Percentiles rank a stretch among this genome's conserved stretches.
These are phyloP conservation scores for Spathaspora sp. DNA, from an alignment of 1,139 yeast species.

Conservation along the genomic window DNA sequence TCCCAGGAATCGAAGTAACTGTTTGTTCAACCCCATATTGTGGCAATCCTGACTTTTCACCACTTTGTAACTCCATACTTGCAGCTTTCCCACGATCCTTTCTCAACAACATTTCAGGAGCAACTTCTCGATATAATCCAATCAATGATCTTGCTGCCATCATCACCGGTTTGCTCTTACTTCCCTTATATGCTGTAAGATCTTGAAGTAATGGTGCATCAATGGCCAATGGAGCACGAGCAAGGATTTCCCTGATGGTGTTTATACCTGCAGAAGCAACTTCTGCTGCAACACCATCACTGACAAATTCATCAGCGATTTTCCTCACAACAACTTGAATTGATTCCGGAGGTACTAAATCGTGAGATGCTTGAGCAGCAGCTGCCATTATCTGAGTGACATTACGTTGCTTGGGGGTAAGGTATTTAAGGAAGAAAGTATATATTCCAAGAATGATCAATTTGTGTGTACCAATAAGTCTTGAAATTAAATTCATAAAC, in stretches of 20 bases:
- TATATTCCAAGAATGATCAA: slow-evolving; percentile 85
- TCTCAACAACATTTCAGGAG: slow-evolving; percentile 89
- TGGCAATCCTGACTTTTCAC: slow-evolving; percentile 46
- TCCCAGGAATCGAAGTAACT: slow-evolving; percentile 77
- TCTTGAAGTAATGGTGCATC: slow-evolving; percentile 86
- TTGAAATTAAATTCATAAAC: slow-evolving; percentile 80
- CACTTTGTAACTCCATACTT: slow-evolving; percentile 70
- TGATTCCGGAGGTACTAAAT: slow-evolving; percentile 93
- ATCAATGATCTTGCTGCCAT: slow-evolving; percentile 94
- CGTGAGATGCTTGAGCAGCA: slow-evolving; percentile 94
- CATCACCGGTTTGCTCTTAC: slow-evolving; percentile 89
- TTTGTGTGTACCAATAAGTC: slow-evolving; percentile 93
- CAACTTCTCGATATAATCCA: slow-evolving; percentile 84
- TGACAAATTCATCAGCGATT: slow-evolving; percentile 94
- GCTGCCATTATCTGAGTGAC: slow-evolving; percentile 98
- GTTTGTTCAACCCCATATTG: slow-evolving; percentile 72
- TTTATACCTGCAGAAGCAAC: slow-evolving; percentile 98
- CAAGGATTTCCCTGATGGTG: slow-evolving; percentile 86
- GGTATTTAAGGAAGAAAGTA: slow-evolving; percentile 80
- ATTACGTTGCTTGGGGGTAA: slow-evolving; percentile 90
- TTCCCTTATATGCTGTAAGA: slow-evolving; percentile 84
- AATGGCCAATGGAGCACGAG: slow-evolving; percentile 93
- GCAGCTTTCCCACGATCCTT: slow-evolving; percentile 94
- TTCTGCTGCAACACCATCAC: slow-evolving; percentile 97
- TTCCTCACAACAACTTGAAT: slow-evolving; percentile 78